Conservation (phyloP, 257 asterid genomes). For the Primulina eburnea region DNA sequence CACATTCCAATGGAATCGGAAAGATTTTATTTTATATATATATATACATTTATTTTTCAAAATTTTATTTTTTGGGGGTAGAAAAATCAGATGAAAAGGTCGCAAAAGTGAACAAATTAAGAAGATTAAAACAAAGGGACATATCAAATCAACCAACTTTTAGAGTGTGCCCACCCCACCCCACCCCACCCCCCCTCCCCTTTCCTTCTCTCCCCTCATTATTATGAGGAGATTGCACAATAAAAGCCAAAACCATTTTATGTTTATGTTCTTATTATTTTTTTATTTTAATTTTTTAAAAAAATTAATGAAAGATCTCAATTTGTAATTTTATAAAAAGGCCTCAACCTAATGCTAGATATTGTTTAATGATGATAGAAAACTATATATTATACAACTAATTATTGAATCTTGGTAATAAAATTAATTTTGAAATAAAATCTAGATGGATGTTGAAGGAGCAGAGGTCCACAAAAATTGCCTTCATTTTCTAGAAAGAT, state of each 20-base stretch:
- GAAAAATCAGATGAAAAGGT: conserved; percentile 41
- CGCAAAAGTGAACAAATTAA: conserved; percentile 29
- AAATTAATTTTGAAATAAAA: too few relatives aligned
- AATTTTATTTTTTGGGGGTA: not conserved
- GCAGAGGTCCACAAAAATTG: conserved; percentile 30
- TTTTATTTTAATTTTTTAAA: too few relatives aligned
- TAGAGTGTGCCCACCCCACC: conserved; percentile 25
- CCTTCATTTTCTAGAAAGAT: conserved; percentile 17
- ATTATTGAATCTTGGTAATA: too few relatives aligned
- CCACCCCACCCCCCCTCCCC: not conserved
- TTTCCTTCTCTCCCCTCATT: conserved; percentile 14
- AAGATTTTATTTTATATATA: conserved; percentile 25
- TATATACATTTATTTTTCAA: not conserved
- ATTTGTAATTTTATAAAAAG: too few relatives aligned
- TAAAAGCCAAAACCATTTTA: not conserved
- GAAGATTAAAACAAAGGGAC: conserved; percentile 45
- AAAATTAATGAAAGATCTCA: too few relatives aligned
- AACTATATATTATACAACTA: too few relatives aligned
- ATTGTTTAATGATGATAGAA: too few relatives aligned
- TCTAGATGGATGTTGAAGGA: not conserved
- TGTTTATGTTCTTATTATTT: too few relatives aligned
- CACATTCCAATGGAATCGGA: conserved; percentile 50
- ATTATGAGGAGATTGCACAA: not conserved
- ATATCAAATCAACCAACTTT: conserved; percentile 62
- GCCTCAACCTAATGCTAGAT: too few relatives aligned